Percentiles rank a stretch among this genome's conserved stretches.
Evolutionary conservation across 768 basidiomycete species (phyloP).

Genomic region (Coprinopsis sp.): DNA sequence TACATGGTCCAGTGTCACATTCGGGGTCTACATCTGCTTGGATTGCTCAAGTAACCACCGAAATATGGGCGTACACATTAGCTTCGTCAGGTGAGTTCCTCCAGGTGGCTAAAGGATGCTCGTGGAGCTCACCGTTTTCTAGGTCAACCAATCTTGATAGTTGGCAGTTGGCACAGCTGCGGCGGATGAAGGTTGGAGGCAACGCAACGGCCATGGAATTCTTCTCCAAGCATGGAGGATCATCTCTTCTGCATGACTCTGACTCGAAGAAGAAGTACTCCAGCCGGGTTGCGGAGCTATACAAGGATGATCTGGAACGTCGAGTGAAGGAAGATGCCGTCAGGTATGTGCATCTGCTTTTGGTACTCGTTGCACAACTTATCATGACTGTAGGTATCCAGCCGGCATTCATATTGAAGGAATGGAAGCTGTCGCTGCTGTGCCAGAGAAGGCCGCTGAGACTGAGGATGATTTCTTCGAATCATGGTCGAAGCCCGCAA

Average conservation of each 20-base stretch:
- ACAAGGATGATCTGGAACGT: constrained; percentile 86
- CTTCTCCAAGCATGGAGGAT: constrained; percentile 82
- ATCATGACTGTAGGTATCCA: constrained; percentile 53
- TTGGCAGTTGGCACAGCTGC: constrained; percentile 88
- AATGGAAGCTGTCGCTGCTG: constrained; percentile 40
- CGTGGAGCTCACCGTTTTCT: constrained; percentile 3
- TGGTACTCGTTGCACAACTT: neutral
- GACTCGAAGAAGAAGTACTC: constrained; percentile 91
- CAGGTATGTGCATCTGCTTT: constrained; percentile 41
- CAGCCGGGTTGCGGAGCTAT: constrained; percentile 75
- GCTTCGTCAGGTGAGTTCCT: constrained; percentile 78
- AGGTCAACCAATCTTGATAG: constrained; percentile 96
- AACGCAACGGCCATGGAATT: constrained; percentile 85
- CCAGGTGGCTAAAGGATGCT: neutral
- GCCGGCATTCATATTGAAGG: constrained; percentile 80
- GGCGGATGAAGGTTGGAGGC: constrained; percentile 95
- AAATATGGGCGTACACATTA: constrained; percentile 98
- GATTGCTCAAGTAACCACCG: constrained; percentile 95
- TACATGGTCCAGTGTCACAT: constrained; percentile 96
- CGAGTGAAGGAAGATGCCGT: constrained; percentile 72
- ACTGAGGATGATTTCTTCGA: constrained; percentile 94
- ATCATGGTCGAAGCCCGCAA: constrained; percentile 87
- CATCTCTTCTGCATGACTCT: constrained; percentile 59
- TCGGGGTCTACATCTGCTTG: constrained; percentile 94
- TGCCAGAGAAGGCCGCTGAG: constrained; percentile 35